These are phyloP conservation scores for Rhizopus microsporus DNA, from an alignment of 371 early-diverging fungal species.

Conservation along the genomic window DNA sequence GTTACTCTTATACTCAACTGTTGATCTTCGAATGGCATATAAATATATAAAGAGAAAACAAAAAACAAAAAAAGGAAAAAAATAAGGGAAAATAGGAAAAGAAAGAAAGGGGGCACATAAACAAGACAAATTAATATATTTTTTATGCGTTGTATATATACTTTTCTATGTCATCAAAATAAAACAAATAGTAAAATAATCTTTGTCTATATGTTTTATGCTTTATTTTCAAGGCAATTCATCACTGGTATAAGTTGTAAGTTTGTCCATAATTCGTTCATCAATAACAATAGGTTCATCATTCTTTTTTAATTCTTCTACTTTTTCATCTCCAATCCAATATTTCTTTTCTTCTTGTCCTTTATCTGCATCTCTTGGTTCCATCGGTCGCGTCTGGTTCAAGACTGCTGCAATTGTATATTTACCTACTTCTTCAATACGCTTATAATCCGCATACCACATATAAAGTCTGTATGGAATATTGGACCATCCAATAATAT, in stretches of 20 bases:
- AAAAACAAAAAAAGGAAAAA: constrained; percentile 1
- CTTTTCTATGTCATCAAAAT: too few relatives aligned
- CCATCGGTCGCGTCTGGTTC: constrained; percentile 55
- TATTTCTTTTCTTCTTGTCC: constrained; percentile 58
- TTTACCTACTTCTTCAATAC: constrained; percentile 58
- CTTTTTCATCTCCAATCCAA: constrained; percentile 50
- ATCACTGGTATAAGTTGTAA: constrained; percentile 45
- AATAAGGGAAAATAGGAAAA: neutral
- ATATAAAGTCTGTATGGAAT: constrained; percentile 62
- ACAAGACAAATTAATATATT: too few relatives aligned
- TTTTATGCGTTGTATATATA: too few relatives aligned
- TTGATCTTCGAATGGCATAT: constrained; percentile 4
- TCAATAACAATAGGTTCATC: constrained; percentile 45
- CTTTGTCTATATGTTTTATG: too few relatives aligned
- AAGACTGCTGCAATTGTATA: constrained; percentile 59
- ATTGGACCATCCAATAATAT: constrained; percentile 68
- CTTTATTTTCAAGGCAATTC: constrained; percentile 8
- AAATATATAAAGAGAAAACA: neutral
- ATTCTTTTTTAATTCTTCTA: constrained; percentile 31
- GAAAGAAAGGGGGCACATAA: neutral
- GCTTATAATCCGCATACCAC: constrained; percentile 60
- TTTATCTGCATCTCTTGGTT: constrained; percentile 50
- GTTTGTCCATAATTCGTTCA: constrained; percentile 30
- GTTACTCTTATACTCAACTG: constrained; percentile 57
- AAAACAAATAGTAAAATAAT: too few relatives aligned